Percentiles rank a stretch among this genome's conserved stretches.
Evolutionary conservation across 192 early-diverging fungal species (phyloP).

Genomic region (Umbelopsis vinacea): DNA sequence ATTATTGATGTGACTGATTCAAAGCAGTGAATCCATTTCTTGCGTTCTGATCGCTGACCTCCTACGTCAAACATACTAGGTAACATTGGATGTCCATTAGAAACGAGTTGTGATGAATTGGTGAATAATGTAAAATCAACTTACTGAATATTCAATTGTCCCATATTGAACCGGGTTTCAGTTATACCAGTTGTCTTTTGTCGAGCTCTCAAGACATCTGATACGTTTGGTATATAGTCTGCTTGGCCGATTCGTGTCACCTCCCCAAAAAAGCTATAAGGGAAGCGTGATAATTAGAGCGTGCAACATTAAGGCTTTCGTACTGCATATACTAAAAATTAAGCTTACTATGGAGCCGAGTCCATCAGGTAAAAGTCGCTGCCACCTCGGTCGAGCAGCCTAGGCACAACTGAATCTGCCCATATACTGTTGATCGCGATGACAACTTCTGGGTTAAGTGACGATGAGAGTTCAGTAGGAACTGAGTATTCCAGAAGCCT

Average conservation of each 20-base stretch:
- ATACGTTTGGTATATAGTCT: conserved; percentile 89
- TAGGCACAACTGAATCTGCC: conserved; percentile 68
- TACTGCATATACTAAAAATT: not conserved
- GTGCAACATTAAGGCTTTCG: not conserved
- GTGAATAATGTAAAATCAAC: conserved; percentile 35
- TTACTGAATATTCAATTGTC: conserved; percentile 86
- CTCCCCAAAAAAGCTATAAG: conserved; percentile 86
- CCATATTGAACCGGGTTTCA: conserved; percentile 93
- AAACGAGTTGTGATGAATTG: not conserved
- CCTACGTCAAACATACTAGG: conserved; percentile 87
- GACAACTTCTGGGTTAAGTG: conserved; percentile 68
- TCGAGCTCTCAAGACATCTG: conserved; percentile 95
- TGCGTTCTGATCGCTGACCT: conserved; percentile 81
- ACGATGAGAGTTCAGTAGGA: conserved; percentile 56
- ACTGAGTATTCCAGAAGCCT: conserved; percentile 50
- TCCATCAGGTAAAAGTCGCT: conserved; percentile 92
- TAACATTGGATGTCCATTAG: not conserved
- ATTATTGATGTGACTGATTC: conserved; percentile 90
- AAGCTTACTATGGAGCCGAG: conserved; percentile 83
- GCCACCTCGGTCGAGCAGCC: conserved; percentile 65
- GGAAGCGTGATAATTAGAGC: not conserved
- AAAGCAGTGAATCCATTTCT: conserved; percentile 90
- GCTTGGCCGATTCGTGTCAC: conserved; percentile 82
- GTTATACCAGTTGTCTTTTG: conserved; percentile 98
- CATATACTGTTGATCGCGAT: conserved; percentile 74